Conservation (phyloP, 1,139 yeast genomes). For the Yamadazyma songkhlaensis region DNA sequence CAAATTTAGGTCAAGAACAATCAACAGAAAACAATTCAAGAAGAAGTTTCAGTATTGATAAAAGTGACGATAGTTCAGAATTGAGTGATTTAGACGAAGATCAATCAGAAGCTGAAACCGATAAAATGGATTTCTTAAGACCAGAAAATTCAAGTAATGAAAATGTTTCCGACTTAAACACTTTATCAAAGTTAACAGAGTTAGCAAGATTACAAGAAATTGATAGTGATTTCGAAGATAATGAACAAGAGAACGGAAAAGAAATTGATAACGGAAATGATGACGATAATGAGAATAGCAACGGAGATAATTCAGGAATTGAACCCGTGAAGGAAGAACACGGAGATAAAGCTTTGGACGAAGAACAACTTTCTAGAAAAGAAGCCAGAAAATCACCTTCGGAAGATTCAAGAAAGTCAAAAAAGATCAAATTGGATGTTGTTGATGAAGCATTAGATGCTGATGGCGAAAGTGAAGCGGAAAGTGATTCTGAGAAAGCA, state of each 20-base stretch:
- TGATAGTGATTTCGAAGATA: slow-evolving; percentile 29
- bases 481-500: background rate
- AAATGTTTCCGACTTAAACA: slow-evolving; percentile 36
- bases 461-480: slow-evolving; percentile 3
- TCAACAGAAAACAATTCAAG: background rate
- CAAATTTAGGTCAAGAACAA: background rate
- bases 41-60: slow-evolving; percentile 16
- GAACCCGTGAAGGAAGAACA: slow-evolving; percentile 1
- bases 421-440: slow-evolving; percentile 1
- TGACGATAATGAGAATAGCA: background rate
- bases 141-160: slow-evolving; percentile 29
- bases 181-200: slow-evolving; percentile 39
- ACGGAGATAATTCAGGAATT: no score
- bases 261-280: slow-evolving; percentile 6
- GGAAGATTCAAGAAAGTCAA: background rate
- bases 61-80: slow-evolving; percentile 40
- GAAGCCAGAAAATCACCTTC: background rate
- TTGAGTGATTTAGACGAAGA: slow-evolving; percentile 60
- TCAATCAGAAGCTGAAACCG: slow-evolving; percentile 80
- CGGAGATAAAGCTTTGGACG: no score
- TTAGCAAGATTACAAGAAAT: slow-evolving; percentile 41
- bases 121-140: slow-evolving; percentile 59
- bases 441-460: slow-evolving; percentile 8
- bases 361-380: background rate
- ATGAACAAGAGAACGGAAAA: slow-evolving; percentile 10